Evolutionary conservation across 2,329 filamentous ascomycete genomes (phyloP).

Genomic region (Diaporthe aspalathi): DNA sequence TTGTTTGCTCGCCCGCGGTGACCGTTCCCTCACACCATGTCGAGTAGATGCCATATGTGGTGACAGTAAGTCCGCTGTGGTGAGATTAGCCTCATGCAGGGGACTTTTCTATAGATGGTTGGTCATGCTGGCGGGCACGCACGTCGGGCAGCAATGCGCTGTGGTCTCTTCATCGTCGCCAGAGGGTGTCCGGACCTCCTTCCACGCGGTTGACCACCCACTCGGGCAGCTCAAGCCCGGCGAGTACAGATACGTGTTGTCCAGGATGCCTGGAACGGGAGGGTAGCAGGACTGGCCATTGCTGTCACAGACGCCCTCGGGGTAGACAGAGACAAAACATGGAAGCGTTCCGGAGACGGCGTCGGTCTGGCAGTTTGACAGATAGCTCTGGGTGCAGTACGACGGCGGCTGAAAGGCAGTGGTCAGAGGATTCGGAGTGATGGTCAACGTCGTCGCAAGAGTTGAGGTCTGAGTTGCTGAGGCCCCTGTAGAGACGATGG

Average conservation of each 20-base stretch:
- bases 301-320: constrained; percentile 24
- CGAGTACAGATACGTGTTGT: constrained; percentile 35
- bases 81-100: background rate
- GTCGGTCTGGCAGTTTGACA: constrained; percentile 35
- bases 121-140: constrained; percentile 13
- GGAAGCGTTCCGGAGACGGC: constrained; percentile 16
- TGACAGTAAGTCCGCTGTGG: constrained; percentile 29
- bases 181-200: constrained; percentile 29
- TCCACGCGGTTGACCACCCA: constrained; percentile 34
- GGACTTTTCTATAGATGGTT: no score
- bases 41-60: constrained; percentile 35
- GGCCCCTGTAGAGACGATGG: constrained; percentile 5
- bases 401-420: constrained; percentile 33
- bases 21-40: constrained; percentile 36
- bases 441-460: constrained; percentile 4
- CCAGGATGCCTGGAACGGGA: constrained; percentile 17
- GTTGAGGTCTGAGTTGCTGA: constrained; percentile 28
- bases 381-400: constrained; percentile 34
- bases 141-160: constrained; percentile 37
- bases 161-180: constrained; percentile 32
- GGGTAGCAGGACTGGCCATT: constrained; percentile 35
- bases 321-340: constrained; percentile 34
- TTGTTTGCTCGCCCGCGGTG: constrained; percentile 20
- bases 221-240: constrained; percentile 32
- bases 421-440: constrained; percentile 32